Conservation (phyloP, 352 stramenopile genomes). For the Blastocystis sp. region DNA sequence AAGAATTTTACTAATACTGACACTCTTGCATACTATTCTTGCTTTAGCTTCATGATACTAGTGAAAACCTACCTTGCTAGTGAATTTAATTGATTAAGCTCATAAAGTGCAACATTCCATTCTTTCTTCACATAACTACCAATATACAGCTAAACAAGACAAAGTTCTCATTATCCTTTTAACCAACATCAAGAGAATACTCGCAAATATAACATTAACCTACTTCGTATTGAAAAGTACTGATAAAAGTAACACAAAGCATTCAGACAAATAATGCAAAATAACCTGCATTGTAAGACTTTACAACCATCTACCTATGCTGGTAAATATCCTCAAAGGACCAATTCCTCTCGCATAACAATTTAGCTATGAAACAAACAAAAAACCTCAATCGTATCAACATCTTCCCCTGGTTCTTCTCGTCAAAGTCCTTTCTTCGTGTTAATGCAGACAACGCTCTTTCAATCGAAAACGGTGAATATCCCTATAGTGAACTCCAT, state of each 20-base stretch:
- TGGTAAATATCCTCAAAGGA: neutral
- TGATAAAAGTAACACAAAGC: neutral
- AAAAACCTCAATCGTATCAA: conserved; percentile 5
- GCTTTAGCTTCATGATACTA: too few relatives aligned
- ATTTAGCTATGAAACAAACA: conserved; percentile 5
- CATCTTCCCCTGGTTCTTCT: conserved; percentile 52
- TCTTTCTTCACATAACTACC: too few relatives aligned
- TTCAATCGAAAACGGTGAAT: conserved; percentile 32
- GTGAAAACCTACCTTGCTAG: too few relatives aligned
- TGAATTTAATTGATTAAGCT: too few relatives aligned
- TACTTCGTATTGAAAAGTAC: too few relatives aligned
- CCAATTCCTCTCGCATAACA: neutral
- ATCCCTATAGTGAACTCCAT: neutral
- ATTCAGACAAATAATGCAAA: neutral
- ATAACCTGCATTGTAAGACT: neutral
- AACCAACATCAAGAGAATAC: neutral
- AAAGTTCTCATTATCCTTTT: neutral
- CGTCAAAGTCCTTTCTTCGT: conserved; percentile 60
- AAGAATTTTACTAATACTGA: too few relatives aligned
- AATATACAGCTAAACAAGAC: too few relatives aligned
- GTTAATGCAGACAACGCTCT: conserved; percentile 47
- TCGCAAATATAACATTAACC: neutral
- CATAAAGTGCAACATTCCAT: too few relatives aligned
- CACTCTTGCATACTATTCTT: too few relatives aligned
- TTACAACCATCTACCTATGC: neutral